Evolutionary conservation across 2,329 filamentous ascomycete species (phyloP), one percentile per base, ranked within the genome.

Genomic region (Verticillium tricorpus): DNA sequence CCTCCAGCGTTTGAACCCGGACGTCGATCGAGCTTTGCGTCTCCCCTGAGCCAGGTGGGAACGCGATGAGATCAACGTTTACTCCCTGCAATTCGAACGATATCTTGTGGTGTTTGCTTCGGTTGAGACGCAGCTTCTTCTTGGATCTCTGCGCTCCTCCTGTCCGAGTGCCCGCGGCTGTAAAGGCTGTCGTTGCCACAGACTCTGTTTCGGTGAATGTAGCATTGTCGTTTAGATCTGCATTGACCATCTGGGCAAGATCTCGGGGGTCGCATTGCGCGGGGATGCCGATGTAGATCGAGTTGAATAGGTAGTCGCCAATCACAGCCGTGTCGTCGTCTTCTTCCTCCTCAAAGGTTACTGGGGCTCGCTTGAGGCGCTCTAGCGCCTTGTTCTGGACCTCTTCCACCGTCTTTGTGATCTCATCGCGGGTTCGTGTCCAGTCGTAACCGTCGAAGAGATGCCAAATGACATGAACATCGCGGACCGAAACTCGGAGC

Each of bases 371-470:
- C 28, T 85, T 79, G 62, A 87, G 85, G 61, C 89, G 87, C 72
- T 97, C 91, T 56, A 89, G 87, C 1, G 92, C 93, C 72, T 89
- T 92, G 54, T 83, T 82, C 74, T 99, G 92, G 1, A 99, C 89
- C 60, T 96, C 89, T 63, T 95, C 87, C 2, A 99, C 93, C 7
- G 92, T 93, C 71, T 94, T 91, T 25, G 88, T 88, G 61, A 99
- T 97, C 4, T 89, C 86, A 65, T 95, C 90, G 54, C 94, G 85
- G 0, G 96, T 99, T 54, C 86, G 85, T 67, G 89, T 85, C 96
- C 96, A 99, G 75, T 99, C 96, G 72, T 97, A 99, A 1, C 95
- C 95, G 78, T 99, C 95, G 74, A 95, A 97, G 1, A 99, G 80
- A 70, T 99, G 96, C 95, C 95, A 99, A 63, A 98, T 97, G 59